phyloP scores from a whole-genome alignment of 306 rosid genomes.

The Datisca glomerata region DNA sequence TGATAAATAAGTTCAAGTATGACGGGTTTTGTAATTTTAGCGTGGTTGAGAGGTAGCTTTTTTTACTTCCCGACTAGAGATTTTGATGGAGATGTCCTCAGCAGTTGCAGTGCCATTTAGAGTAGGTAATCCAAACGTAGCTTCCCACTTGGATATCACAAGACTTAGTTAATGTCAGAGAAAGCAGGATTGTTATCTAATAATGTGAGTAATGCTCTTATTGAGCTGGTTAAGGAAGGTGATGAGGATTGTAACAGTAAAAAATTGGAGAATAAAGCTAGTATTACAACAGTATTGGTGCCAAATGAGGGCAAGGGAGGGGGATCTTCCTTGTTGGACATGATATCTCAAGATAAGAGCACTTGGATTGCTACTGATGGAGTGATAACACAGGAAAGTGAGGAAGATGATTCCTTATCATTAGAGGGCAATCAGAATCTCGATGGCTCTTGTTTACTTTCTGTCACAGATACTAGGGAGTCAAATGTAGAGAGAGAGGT shows the following conservation, averaged over 20 bases:
- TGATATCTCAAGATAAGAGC: slow-evolving; percentile 32
- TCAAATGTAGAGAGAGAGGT: slow-evolving; percentile 20
- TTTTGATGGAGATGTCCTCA: slow-evolving; percentile 68
- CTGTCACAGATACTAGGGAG: slow-evolving; percentile 39
- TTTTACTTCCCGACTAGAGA: slow-evolving; percentile 37
- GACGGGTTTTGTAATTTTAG: slow-evolving; percentile 45
- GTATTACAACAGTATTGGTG: slow-evolving; percentile 11
- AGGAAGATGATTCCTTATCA: slow-evolving; percentile 54
- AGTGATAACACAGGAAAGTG: slow-evolving; percentile 26
- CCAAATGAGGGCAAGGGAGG: slow-evolving; percentile 25
- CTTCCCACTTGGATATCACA: slow-evolving; percentile 49
- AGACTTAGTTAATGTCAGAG: slow-evolving; percentile 63
- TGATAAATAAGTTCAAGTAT: slow-evolving; percentile 42
- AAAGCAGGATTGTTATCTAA: slow-evolving; percentile 36
- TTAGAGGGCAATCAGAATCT: slow-evolving; percentile 48
- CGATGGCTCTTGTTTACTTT: slow-evolving; percentile 43
- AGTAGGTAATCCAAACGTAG: slow-evolving; percentile 56
- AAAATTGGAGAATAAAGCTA: neutral
- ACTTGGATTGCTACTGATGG: slow-evolving; percentile 23
- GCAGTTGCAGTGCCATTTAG: slow-evolving; percentile 51
- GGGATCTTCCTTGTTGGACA: slow-evolving; percentile 19
- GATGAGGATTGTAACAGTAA: slow-evolving; percentile 35
- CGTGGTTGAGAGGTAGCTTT: slow-evolving; percentile 46
- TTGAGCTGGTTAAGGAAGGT: slow-evolving; percentile 26
- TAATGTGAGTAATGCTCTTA: slow-evolving; percentile 37